Evolutionary conservation across 441 rosid species (phyloP).

Genomic region (Croton setiger): DNA sequence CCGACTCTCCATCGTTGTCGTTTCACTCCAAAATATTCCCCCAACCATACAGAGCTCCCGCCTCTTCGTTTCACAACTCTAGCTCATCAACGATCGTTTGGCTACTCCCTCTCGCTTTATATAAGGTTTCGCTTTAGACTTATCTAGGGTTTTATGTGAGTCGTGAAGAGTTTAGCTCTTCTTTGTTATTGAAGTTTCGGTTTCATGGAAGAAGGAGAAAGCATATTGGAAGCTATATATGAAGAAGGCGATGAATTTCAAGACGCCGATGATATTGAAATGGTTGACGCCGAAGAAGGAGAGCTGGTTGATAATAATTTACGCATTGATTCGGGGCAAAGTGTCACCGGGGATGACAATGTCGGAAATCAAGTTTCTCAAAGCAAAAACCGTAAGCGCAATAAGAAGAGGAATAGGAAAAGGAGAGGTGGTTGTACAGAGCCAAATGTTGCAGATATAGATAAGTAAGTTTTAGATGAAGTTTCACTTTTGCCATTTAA

Average conservation of each 20-base stretch:
- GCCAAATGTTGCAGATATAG: slow-evolving; percentile 44
- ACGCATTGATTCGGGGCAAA: slow-evolving; percentile 20
- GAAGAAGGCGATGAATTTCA: slow-evolving; percentile 44
- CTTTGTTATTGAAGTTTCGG: background rate
- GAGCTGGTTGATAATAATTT: slow-evolving; percentile 44
- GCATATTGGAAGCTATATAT: slow-evolving; percentile 44
- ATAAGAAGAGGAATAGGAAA: slow-evolving; percentile 49
- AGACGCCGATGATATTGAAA: slow-evolving; percentile 58
- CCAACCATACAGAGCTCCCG: background rate
- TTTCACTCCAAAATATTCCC: background rate
- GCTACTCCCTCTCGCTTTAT: too few species aligned
- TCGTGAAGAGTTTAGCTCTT: background rate
- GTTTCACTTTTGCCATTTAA: background rate
- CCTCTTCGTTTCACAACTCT: background rate
- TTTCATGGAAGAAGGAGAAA: slow-evolving; percentile 60
- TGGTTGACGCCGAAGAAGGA: slow-evolving; percentile 88
- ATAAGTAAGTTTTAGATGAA: slow-evolving; percentile 39
- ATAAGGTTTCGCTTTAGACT: background rate
- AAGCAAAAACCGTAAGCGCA: slow-evolving; percentile 37
- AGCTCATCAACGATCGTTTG: too few species aligned
- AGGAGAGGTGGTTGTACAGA: slow-evolving; percentile 25
- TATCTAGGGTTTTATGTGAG: slow-evolving; percentile 1
- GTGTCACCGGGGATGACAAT: slow-evolving; percentile 18
- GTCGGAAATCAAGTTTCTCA: slow-evolving; percentile 30
- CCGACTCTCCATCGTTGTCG: background rate